Percentiles rank a stretch among this genome's conserved stretches.
Evolutionary conservation across 768 basidiomycete species (phyloP).

Genomic region (Termitomyces bulborhizus): DNA sequence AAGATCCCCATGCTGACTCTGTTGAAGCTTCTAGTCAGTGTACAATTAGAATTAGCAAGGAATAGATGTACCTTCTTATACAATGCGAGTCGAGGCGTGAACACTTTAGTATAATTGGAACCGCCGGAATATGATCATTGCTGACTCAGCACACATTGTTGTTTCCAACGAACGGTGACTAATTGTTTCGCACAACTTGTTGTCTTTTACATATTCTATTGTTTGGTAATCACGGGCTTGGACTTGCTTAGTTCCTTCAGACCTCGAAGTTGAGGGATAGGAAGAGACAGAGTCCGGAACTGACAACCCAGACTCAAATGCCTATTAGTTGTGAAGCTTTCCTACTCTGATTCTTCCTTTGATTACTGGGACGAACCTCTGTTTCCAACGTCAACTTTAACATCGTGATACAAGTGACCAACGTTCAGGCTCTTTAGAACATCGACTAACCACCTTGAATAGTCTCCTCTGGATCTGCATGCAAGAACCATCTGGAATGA

Average conservation of each 20-base stretch:
- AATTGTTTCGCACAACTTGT: neutral
- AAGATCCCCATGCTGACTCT: conserved; percentile 2
- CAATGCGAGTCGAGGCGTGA: too few relatives aligned
- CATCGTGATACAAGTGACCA: neutral
- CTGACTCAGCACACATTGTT: neutral
- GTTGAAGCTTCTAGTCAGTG: neutral
- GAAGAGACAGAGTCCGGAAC: neutral
- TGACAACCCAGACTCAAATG: neutral
- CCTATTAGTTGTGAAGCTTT: neutral
- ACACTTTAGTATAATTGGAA: neutral
- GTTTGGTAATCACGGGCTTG: neutral
- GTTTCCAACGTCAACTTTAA: neutral
- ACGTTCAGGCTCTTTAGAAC: neutral
- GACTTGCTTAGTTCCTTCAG: neutral
- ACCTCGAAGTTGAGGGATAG: neutral
- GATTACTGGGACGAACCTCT: neutral
- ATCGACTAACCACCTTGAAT: neutral
- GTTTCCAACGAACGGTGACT: too few relatives aligned
- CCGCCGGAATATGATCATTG: neutral
- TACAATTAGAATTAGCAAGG: too few relatives aligned
- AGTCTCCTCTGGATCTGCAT: neutral
- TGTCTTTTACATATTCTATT: neutral
- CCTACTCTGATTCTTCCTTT: neutral
- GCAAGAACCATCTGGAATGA: neutral
- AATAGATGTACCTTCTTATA: neutral